A percentile compares a stretch with the other conserved stretches of the same genome.
phyloP scores from a whole-genome alignment of 129 eudicot species.

The Heracleum sosnowskyi region DNA sequence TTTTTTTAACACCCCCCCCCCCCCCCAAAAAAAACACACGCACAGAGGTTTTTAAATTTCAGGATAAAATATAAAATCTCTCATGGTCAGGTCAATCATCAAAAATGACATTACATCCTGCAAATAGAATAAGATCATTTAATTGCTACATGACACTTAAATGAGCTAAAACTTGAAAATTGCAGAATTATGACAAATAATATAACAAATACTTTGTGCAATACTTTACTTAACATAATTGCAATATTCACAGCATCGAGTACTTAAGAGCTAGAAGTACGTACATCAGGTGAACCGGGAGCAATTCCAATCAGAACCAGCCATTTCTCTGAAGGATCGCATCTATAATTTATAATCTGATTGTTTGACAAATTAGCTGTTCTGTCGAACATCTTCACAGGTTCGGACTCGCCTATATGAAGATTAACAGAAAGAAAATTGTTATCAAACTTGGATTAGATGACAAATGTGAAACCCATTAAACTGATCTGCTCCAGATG shows the following conservation, averaged over 20 bases:
- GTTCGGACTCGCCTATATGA: slow-evolving; percentile 81
- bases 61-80: not conserved
- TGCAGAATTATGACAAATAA: not conserved
- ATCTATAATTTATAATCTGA: slow-evolving; percentile 80
- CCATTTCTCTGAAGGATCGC: slow-evolving; percentile 94
- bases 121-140: not conserved
- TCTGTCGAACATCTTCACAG: slow-evolving; percentile 92
- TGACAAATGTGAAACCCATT: not conserved
- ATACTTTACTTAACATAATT: not conserved
- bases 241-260: not conserved
- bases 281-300: slow-evolving; percentile 91
- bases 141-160: not conserved
- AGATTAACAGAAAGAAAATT: not conserved
- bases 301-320: slow-evolving; percentile 94
- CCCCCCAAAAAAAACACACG: not conserved
- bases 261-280: slow-evolving; percentile 16
- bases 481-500: not conserved
- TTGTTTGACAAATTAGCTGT: slow-evolving; percentile 83
- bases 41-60: not conserved
- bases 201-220: not conserved
- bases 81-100: not conserved
- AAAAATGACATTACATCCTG: not conserved
- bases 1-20: not conserved
- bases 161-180: not conserved
- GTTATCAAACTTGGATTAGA: not conserved